Base-by-base conservation (phyloP, 306 rosid genomes). In the Acacia crassicarpa region DNA sequence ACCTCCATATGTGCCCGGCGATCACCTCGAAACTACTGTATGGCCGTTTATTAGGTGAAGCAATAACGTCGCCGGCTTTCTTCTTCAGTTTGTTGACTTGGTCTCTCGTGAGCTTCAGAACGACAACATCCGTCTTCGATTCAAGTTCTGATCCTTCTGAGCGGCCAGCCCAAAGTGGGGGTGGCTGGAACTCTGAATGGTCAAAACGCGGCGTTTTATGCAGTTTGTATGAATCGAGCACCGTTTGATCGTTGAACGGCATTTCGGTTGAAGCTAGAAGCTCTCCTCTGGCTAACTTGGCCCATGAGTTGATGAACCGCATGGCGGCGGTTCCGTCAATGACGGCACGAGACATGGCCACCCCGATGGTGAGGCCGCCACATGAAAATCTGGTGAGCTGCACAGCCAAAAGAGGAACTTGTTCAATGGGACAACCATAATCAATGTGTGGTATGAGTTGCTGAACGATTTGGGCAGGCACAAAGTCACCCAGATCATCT, bases 1-100 rank as follows among this genome's bases (percentile, higher is more conserved):
- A 79, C 19, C 72, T 82, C 90, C 91, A 85, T 48, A 88, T 1
- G 65, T 85, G 70, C 19, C 89, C 87, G 0, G 88, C 41, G 30
- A 87, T 10, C 1, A 82, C 86, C 83, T 87, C 88, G 53, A 84
- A 87, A 16, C 76, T 79, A 13, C 86, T 82, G 68, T 82, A 84
- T 41, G 38, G 72, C 23, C 25, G 19, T 13, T 58, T 58, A n/a
- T 8, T 1, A 11, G 27, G 16, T 4, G 41, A 38, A 25, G 30
- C 11, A 35, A 38, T 38, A 38, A 40, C 20, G 9, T 33, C 69
- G 22, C 6, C 0, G 46, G 2, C 69, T 23, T 69, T 49, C 58
- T 54, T 53, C 76, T 30, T 38, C 3, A 79, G 44, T 69, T 43
- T 58, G 46, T 79, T 13, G 32, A 79, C 76, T 79, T 79, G 77